These are phyloP conservation scores for Vanrija pseudolonga DNA, from an alignment of 1,284 basidiomycete genomes.

Conservation along the genomic window DNA sequence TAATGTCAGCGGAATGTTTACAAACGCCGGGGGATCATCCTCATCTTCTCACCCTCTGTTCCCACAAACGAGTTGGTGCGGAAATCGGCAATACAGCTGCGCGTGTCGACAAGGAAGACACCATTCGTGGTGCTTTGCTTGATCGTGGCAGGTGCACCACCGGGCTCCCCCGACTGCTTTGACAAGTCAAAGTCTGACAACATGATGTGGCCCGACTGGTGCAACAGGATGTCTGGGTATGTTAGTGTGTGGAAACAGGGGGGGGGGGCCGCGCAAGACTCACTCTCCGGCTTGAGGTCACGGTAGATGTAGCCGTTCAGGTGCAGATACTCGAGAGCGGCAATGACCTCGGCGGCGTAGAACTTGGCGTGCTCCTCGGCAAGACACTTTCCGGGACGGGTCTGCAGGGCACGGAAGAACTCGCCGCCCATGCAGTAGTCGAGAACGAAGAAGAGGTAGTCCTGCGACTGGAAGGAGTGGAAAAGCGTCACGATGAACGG, in stretches of 20 bases:
- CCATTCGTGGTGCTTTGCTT: constrained; percentile 84
- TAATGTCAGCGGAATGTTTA: not conserved
- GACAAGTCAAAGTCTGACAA: constrained; percentile 98
- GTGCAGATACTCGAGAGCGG: constrained; percentile 96
- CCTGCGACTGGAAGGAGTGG: constrained; percentile 97
- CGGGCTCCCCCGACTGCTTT: constrained; percentile 83
- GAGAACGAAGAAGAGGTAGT: constrained; percentile 96
- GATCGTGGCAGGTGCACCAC: constrained; percentile 84
- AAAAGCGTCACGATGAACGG: constrained; percentile 97
- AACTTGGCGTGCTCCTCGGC: constrained; percentile 93
- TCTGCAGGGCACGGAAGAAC: constrained; percentile 95
- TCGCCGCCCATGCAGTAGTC: constrained; percentile 99
- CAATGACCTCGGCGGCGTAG: constrained; percentile 97
- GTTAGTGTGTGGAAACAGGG: not conserved
- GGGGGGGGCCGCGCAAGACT: constrained; percentile 43
- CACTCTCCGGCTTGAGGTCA: constrained; percentile 98
- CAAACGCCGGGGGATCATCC: constrained; percentile 3
- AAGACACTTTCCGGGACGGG: constrained; percentile 90
- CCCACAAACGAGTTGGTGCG: constrained; percentile 98
- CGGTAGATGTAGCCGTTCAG: constrained; percentile 99
- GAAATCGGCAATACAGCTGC: constrained; percentile 95
- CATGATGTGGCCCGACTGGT: constrained; percentile 99
- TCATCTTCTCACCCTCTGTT: constrained; percentile 70
- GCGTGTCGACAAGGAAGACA: constrained; percentile 80
- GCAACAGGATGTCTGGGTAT: constrained; percentile 83